These are phyloP conservation scores for Cochliopodium minus DNA, from an alignment of 208 protist species.

Conservation along the genomic window DNA sequence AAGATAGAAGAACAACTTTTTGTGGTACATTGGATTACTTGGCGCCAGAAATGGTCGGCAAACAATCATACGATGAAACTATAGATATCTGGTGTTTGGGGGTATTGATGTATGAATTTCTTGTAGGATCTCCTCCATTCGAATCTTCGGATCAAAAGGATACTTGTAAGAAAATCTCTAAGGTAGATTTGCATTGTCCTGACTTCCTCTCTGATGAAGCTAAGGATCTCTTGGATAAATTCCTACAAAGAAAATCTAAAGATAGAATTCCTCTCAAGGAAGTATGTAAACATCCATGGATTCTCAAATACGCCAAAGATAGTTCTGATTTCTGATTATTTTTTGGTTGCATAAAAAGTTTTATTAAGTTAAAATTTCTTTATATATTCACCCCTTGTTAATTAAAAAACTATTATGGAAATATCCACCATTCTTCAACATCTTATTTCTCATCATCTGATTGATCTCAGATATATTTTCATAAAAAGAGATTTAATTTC, in stretches of 20 bases:
- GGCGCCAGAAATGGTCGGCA: conserved; percentile 90
- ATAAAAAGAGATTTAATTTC: too few species aligned
- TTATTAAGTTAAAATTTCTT: too few species aligned
- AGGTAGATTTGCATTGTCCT: conserved; percentile 62
- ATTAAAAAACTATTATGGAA: too few species aligned
- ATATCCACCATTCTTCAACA: too few species aligned
- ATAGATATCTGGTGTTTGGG: conserved; percentile 87
- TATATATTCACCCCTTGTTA: too few species aligned
- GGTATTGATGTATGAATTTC: conserved; percentile 86
- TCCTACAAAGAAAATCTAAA: neutral
- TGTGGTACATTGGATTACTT: conserved; percentile 97
- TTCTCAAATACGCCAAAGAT: too few species aligned
- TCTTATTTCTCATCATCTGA: too few species aligned
- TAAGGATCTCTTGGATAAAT: neutral
- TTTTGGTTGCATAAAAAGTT: too few species aligned
- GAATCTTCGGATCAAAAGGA: conserved; percentile 54
- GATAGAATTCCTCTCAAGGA: neutral
- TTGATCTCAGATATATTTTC: too few species aligned
- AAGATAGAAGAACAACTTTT: conserved; percentile 64
- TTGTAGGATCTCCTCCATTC: conserved; percentile 80
- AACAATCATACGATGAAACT: conserved; percentile 55
- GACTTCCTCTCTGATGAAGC: conserved; percentile 52
- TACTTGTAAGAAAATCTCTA: conserved; percentile 66
- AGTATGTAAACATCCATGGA: neutral
- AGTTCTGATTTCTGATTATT: too few species aligned